Evolutionary conservation across 75 land plant species (phyloP).

Genomic region (Sequoia sempervirens): DNA sequence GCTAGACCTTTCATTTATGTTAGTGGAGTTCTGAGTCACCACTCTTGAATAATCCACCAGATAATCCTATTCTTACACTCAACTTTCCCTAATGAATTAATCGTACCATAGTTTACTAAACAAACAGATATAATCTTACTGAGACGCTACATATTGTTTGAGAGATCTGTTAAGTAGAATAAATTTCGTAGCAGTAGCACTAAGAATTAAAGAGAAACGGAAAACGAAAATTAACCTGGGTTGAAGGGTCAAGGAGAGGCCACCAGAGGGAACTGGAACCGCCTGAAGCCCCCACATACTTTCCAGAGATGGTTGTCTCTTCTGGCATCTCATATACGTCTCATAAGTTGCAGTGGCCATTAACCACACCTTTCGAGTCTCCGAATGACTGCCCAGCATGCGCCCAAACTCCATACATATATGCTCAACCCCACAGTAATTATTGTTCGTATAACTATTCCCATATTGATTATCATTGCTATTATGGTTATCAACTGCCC

Average conservation of each 20-base stretch:
- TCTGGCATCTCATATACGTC: conserved; percentile 50
- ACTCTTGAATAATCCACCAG: background rate
- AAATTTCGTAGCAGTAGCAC: background rate
- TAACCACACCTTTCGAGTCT: conserved; percentile 35
- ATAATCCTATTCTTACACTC: background rate
- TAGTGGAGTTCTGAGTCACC: background rate
- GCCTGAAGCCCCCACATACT: conserved; percentile 61
- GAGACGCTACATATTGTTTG: background rate
- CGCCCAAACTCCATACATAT: conserved; percentile 23
- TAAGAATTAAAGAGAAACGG: conserved; percentile 36
- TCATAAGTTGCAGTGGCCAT: conserved; percentile 62
- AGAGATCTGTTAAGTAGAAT: too few species aligned
- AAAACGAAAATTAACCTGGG: conserved; percentile 29
- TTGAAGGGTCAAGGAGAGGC: conserved; percentile 29
- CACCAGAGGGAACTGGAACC: conserved; percentile 38
- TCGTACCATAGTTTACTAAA: background rate
- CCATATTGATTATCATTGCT: background rate
- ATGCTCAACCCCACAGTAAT: conserved; percentile 39
- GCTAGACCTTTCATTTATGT: background rate
- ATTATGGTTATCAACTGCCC: conserved; percentile 35
- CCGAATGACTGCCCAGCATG: conserved; percentile 18
- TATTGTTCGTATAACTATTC: background rate
- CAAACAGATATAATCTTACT: background rate
- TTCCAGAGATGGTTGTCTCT: conserved; percentile 58
- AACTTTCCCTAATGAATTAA: background rate